Base-by-base conservation (phyloP, 129 eudicot species). In the Deinandra increscens region DNA sequence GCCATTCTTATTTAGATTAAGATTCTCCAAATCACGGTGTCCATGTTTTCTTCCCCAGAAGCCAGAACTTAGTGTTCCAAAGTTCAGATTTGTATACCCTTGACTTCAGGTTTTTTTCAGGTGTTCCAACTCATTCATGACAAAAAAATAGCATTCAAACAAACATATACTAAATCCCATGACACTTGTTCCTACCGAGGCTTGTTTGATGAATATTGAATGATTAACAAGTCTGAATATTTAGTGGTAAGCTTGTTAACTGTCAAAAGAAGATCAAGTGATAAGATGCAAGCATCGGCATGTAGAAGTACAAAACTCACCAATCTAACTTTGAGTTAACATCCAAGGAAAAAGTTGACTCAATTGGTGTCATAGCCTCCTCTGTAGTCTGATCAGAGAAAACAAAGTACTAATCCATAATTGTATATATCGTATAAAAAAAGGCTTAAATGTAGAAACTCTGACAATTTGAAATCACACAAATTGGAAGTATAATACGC, bases 281-380 rank as follows among this genome's bases (percentile, higher is more conserved):
- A 75, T 42, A 71, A 59, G 37, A 64, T 23, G 22, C 39, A 78
- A 43, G 22, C 33, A 12, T 31, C 44, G 36, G 18, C 26, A 65
- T 56, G 69, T 42, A 43, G 23, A 75, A 20, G 65, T 67, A 51
- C 75, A 44, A 64, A 63, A 68, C 88, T 74, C 71, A 92, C 98
- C 98, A 92, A 79, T 88, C 96, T 69, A 92, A 70, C 71, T 92
- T 92, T 60, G 98, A 92, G 69, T 92, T 88, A 11, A 86, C 98
- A 64, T 88, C 98, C 88, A 92, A 80, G 15, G 98, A 92, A 88
- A 92, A 92, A 19, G 98, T 92, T 62, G 99, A 93, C 77, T 92
- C 98, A 55, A 92, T 92, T 7, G 98, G 98, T 49, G 98, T 92
- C 98, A 92, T 92, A 56, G 98, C 98, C 85, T 88, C 95, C 81